Base-by-base conservation (phyloP, 1,139 yeast genomes). In the Pneumocystis carinii region DNA sequence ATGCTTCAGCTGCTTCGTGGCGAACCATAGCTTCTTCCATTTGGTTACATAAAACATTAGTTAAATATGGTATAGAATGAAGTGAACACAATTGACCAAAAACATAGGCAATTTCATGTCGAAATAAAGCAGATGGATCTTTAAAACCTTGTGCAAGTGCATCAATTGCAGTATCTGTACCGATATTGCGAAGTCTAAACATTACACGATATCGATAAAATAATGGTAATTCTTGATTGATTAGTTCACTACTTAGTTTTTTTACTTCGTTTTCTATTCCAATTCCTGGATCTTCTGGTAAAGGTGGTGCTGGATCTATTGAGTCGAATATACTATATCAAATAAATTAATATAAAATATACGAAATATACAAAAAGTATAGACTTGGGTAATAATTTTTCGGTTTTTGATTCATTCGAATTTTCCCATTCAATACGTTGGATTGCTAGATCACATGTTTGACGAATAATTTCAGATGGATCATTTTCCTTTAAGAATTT, bases 1-100 rank as follows among this genome's bases (percentile, higher is more conserved):
- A 80, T 37, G 98, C 98, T 76, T 94, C 99, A 38, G 98, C 98
- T 64, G 98, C 98, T 76, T 94, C 99, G 73, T 94, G 99, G 77
- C 99, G 86, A 42, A 94, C 98, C 98, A 94, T 94, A 66, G 95
- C 95, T 60, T 95, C 97, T 77, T 94, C 96, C 19, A 76, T 72
- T 65, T 80, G 82, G 73, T 88, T 83, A 69, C 83, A 83, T 70
- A 94, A 81, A 8, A 92, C 90, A 75, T 87, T 84, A 67, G 89
- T 81, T 69, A 94, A 81, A 32, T 94, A 79, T 60, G 97, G 96
- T 53, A 92, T 96, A 55, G 95, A 85, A 41, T 85, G 90, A 19
- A 97, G 96, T 75, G 88, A 90, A 74, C 95, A 88, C 72, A 94
- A 80, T 77, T 94, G 99, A 61, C 99, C 99, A 73, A 92, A 90